phyloP scores from a whole-genome alignment of 495 filamentous ascomycete species.

The Cenococcum geophilum region DNA sequence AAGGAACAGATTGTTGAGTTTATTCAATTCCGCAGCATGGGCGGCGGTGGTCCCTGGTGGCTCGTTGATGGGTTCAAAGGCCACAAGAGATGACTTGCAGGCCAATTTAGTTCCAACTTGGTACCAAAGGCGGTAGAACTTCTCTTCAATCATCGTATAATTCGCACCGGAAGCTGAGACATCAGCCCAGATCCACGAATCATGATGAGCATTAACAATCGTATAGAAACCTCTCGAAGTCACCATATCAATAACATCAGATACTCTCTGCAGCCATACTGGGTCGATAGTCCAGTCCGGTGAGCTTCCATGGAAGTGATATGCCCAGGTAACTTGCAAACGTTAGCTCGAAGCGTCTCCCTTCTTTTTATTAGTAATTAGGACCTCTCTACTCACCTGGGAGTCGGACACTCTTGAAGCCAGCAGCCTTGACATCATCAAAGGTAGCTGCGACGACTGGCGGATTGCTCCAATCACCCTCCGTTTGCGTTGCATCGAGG shows the following conservation, averaged over 20 bases:
- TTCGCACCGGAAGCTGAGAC: constrained; percentile 45
- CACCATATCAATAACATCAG: constrained; percentile 53
- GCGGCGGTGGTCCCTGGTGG: constrained; percentile 47
- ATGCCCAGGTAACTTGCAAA: constrained; percentile 49
- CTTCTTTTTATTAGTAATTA: not conserved
- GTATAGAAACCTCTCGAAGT: constrained; percentile 47
- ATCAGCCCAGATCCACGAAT: constrained; percentile 57
- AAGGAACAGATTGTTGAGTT: constrained; percentile 53
- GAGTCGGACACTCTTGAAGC: constrained; percentile 55
- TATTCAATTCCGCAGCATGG: constrained; percentile 50
- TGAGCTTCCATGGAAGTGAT: constrained; percentile 49
- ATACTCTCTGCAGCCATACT: constrained; percentile 55
- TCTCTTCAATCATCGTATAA: constrained; percentile 50
- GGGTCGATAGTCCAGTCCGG: constrained; percentile 51
- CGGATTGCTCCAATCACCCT: constrained; percentile 56
- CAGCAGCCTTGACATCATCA: constrained; percentile 47
- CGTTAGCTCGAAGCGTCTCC: constrained; percentile 13
- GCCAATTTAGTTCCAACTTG: constrained; percentile 53
- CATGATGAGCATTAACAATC: constrained; percentile 56
- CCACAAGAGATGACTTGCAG: constrained; percentile 49
- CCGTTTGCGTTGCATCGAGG: constrained; percentile 51
- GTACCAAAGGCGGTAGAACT: constrained; percentile 53
- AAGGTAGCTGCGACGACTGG: constrained; percentile 47
- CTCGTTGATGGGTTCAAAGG: constrained; percentile 59
- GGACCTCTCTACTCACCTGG: constrained; percentile 38